Base-by-base conservation (phyloP, 257 asterid genomes). In the Lavandula angustifolia region DNA sequence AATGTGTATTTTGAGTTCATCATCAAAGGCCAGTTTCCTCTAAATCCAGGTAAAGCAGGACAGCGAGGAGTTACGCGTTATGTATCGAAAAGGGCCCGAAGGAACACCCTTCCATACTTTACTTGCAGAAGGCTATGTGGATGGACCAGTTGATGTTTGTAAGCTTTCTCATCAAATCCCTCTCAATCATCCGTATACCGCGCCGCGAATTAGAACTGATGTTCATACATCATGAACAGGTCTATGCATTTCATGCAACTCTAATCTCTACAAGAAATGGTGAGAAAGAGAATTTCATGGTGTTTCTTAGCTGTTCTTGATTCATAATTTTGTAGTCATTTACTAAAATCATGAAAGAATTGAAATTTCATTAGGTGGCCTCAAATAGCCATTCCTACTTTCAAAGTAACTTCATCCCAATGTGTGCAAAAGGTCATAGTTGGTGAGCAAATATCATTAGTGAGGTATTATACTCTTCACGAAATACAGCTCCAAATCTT, bases 131-230 rank as follows among this genome's bases (percentile, higher is more conserved):
- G 99, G 99, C 77, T 92, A 78, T 55, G 92, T 92, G 14, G 96
- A 89, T 68, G 99, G 96, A 14, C 94, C 99, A 1, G 43, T 78
- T 4, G 99, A 92, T 80, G 91, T 85, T 81, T 89, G 99, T 92
- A 89, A 85, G 98, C 70, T 72, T 73, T 3, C 71, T 67, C 70
- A 27, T 12, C 46, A 11, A 34, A 35, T 68, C 55, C 47, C 55
- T 69, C 55, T 51, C 11, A 13, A 40, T n/a, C n/a, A 3, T 50
- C 11, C 44, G 13, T 40, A 5, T 54, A 35, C 6, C 65, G 51
- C n/a, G n/a, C n/a, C n/a, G n/a, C n/a, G n/a, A n/a, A n/a, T n/a
- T n/a, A n/a, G n/a, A n/a, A n/a, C n/a, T n/a, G n/a, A n/a, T n/a
- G n/a, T n/a, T n/a, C n/a, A n/a, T n/a, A n/a, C n/a, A n/a, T n/a